A percentile compares a stretch with the other conserved stretches of the same genome.
These are phyloP conservation scores for Serpula lacrymans DNA, from an alignment of 768 basidiomycete species.

Conservation along the genomic window DNA sequence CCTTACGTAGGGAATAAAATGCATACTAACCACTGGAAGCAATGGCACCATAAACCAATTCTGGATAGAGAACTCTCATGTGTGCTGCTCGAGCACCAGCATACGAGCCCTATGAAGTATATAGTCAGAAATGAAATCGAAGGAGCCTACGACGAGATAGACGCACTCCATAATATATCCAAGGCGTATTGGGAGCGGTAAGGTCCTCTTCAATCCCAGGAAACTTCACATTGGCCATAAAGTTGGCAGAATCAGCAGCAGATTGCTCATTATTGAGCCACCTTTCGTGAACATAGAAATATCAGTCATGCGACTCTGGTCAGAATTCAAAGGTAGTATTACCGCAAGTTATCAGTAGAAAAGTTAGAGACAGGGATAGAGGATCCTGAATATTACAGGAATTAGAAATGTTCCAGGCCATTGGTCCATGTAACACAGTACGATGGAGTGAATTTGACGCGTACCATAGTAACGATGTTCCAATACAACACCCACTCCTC, in stretches of 20 bases:
- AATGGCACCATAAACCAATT: constrained; percentile 86
- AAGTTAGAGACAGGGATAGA: constrained; percentile 77
- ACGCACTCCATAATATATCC: constrained; percentile 91
- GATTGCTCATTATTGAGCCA: constrained; percentile 91
- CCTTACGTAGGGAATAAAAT: constrained; percentile 1
- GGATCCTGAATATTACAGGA: constrained; percentile 40
- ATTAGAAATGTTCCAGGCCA: background rate
- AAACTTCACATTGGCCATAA: constrained; percentile 81
- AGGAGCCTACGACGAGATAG: background rate
- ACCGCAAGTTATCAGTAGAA: constrained; percentile 81
- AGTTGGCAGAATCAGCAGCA: constrained; percentile 87
- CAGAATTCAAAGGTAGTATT: constrained; percentile 1
- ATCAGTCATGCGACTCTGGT: background rate
- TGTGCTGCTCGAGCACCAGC: constrained; percentile 93
- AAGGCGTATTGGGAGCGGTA: constrained; percentile 70
- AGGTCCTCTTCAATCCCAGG: constrained; percentile 66
- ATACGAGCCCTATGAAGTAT: constrained; percentile 66
- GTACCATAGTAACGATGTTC: constrained; percentile 90
- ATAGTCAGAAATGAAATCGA: constrained; percentile 3
- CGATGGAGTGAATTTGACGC: constrained; percentile 9
- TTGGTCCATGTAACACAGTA: no score
- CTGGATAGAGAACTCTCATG: constrained; percentile 83
- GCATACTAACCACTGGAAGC: constrained; percentile 69
- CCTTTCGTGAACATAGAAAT: constrained; percentile 32
- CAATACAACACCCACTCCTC: constrained; percentile 87